phyloP scores from a whole-genome alignment of 2,329 filamentous ascomycete species.

The Fusarium proliferatum region DNA sequence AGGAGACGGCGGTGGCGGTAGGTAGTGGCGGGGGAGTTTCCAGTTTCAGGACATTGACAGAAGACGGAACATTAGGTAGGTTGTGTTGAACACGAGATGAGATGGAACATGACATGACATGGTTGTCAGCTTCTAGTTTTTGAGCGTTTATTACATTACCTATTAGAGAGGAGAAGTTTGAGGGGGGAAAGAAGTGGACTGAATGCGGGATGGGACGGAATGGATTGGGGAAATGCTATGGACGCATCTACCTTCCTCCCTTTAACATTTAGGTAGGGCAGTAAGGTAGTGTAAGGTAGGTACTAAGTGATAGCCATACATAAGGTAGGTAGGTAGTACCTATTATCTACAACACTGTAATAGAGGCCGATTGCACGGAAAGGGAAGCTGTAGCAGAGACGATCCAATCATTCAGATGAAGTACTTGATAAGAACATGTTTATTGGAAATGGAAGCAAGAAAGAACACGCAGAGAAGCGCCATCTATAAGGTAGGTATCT shows the following conservation, averaged over 20 bases:
- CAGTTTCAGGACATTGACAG: constrained; percentile 25
- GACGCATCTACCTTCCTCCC: constrained; percentile 4
- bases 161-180: neutral
- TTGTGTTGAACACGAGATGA: constrained; percentile 16
- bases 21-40: constrained; percentile 18
- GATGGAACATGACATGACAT: constrained; percentile 15
- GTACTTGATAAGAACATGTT: neutral
- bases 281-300: no score
- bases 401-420: constrained; percentile 6
- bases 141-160: neutral
- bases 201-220: constrained; percentile 18
- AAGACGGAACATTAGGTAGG: neutral
- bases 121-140: neutral
- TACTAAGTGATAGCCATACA: no score
- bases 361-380: neutral
- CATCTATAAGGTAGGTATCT: neutral
- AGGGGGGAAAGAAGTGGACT: constrained; percentile 25
- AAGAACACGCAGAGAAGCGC: neutral
- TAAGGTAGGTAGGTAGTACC: neutral
- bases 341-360: neutral
- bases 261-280: neutral
- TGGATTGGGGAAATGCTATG: constrained; percentile 19
- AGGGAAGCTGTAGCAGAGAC: constrained; percentile 12
- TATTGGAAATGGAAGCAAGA: neutral
- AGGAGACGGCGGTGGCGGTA: constrained; percentile 2